These are phyloP conservation scores for Ophiocordyceps camponoti-floridani DNA, from an alignment of 2,329 filamentous ascomycete species.

Conservation along the genomic window DNA sequence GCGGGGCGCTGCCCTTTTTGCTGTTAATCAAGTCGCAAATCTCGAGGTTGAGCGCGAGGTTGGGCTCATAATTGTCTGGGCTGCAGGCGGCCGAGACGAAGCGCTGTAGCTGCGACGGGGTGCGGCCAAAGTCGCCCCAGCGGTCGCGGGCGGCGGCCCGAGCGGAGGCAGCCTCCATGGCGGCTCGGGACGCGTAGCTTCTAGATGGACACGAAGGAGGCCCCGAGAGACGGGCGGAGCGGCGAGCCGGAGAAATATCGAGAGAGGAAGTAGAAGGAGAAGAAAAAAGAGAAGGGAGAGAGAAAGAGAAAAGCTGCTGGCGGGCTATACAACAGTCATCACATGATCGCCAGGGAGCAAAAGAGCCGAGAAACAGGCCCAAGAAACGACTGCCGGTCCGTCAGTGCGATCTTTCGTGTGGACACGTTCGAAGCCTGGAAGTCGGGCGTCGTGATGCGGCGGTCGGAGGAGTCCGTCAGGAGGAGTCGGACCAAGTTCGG, in stretches of 20 bases:
- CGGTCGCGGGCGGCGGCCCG: conserved; percentile 90
- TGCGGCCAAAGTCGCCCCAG: conserved; percentile 66
- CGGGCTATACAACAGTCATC: neutral
- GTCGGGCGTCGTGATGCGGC: neutral
- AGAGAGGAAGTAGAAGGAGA: neutral
- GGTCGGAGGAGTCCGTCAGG: neutral
- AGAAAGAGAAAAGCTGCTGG: neutral
- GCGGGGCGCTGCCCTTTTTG: conserved; percentile 90
- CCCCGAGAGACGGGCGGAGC: too few species aligned
- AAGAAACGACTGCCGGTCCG: neutral
- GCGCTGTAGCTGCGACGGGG: conserved; percentile 75
- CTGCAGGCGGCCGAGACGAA: conserved; percentile 95
- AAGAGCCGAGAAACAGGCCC: neutral
- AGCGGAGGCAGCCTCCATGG: conserved; percentile 87
- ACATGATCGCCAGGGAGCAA: neutral
- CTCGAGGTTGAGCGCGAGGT: conserved; percentile 89
- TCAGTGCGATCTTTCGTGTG: neutral
- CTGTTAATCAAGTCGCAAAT: conserved; percentile 92
- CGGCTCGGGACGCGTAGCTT: neutral
- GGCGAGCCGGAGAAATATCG: too few species aligned
- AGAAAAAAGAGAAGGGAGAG: too few species aligned
- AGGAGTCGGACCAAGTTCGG: neutral
- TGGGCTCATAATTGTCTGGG: conserved; percentile 94
- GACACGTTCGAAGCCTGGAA: neutral
- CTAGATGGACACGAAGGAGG: too few species aligned